A percentile compares a stretch with the other conserved stretches of the same genome.
These are phyloP conservation scores for Phialophora macrospora DNA, from an alignment of 2,329 filamentous ascomycete genomes.

Conservation along the genomic window DNA sequence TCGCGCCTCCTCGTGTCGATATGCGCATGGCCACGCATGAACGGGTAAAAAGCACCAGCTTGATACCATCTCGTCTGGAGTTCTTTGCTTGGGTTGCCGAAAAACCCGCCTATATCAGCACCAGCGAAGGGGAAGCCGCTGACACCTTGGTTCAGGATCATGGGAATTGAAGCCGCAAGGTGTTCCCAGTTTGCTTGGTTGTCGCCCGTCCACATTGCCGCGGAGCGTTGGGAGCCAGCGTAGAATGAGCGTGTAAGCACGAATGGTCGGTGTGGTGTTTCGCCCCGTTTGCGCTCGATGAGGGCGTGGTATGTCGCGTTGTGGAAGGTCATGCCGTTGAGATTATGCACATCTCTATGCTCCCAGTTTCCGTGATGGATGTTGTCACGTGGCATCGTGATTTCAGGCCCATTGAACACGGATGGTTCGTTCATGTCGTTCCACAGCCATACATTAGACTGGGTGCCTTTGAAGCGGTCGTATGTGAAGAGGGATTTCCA, in stretches of 20 bases:
- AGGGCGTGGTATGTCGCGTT: slow-evolving; percentile 91
- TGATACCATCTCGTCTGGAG: slow-evolving; percentile 95
- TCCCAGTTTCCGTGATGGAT: slow-evolving; percentile 91
- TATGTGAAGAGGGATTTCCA: slow-evolving; percentile 90
- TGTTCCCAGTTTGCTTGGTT: slow-evolving; percentile 95
- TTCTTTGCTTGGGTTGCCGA: slow-evolving; percentile 93
- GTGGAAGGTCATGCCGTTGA: slow-evolving; percentile 93
- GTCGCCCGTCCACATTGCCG: slow-evolving; percentile 98
- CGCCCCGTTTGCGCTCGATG: slow-evolving; percentile 81
- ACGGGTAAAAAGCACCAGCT: slow-evolving; percentile 93
- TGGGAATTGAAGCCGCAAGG: slow-evolving; percentile 84
- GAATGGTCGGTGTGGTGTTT: slow-evolving; percentile 78
- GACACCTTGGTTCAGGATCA: slow-evolving; percentile 91
- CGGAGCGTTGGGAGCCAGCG: slow-evolving; percentile 83
- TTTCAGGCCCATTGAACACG: slow-evolving; percentile 97
- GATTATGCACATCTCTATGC: slow-evolving; percentile 93
- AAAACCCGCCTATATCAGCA: slow-evolving; percentile 96
- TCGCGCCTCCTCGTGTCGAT: slow-evolving; percentile 94
- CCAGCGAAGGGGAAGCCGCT: slow-evolving; percentile 92
- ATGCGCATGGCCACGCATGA: slow-evolving; percentile 96
- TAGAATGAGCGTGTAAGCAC: slow-evolving; percentile 92
- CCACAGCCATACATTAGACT: slow-evolving; percentile 91
- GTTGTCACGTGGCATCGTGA: slow-evolving; percentile 99
- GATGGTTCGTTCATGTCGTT: slow-evolving; percentile 99
- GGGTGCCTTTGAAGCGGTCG: slow-evolving; percentile 81